These are phyloP conservation scores for Colletotrichum destructivum DNA, from an alignment of 2,329 filamentous ascomycete species.

Conservation along the genomic window DNA sequence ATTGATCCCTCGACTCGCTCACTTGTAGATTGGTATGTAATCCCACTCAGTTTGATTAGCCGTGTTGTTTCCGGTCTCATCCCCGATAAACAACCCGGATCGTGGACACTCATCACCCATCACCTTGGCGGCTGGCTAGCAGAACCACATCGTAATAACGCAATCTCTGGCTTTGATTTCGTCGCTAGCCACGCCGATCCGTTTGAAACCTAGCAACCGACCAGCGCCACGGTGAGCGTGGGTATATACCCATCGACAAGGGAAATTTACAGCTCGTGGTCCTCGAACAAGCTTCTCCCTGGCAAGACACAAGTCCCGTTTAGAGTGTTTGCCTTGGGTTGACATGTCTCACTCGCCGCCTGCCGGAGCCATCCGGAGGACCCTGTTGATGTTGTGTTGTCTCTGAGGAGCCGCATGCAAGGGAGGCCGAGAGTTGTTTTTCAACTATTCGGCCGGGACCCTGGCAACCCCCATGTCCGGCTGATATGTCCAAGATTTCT, in stretches of 20 bases:
- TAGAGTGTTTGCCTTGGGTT: not conserved
- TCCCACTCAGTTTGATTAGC: not conserved
- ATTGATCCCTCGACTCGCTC: too few species aligned
- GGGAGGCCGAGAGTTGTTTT: not conserved
- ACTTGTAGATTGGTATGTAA: not conserved
- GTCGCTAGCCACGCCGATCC: too few species aligned
- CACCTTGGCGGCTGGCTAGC: not conserved
- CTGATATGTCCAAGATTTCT: not conserved
- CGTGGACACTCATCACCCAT: not conserved
- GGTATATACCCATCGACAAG: too few species aligned
- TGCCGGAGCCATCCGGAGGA: not conserved
- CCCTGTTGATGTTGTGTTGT: not conserved
- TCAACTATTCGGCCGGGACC: not conserved
- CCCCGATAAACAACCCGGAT: too few species aligned
- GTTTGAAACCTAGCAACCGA: not conserved
- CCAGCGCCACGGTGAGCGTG: not conserved
- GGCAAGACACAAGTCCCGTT: not conserved
- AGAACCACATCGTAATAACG: not conserved
- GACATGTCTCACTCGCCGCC: not conserved
- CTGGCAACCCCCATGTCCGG: not conserved
- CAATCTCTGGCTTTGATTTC: too few species aligned
- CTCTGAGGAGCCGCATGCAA: not conserved
- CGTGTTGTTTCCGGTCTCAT: not conserved
- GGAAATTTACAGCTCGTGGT: not conserved
- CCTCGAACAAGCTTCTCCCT: constrained; percentile 11